Conservation (phyloP, 495 filamentous ascomycete species). For the Tuber melanosporum region DNA sequence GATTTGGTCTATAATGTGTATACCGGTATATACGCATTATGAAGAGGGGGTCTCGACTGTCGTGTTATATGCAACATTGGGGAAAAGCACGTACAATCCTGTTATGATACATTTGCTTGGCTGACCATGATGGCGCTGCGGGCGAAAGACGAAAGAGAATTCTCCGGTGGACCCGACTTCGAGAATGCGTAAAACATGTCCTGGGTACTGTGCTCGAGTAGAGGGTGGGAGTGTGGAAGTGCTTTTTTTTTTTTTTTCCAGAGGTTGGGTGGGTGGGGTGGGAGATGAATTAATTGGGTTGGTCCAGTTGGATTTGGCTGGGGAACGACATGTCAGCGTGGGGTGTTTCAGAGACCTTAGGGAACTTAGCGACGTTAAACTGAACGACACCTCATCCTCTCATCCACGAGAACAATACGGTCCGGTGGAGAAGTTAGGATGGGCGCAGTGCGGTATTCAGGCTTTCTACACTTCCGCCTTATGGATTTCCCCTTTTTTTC, state of each 20-base stretch:
- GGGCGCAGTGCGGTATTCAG: not conserved
- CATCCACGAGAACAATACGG: not conserved
- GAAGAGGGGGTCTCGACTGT: not conserved
- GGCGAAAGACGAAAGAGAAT: conserved; percentile 13
- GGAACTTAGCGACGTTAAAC: conserved; percentile 26
- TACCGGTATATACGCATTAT: not conserved
- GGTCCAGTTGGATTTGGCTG: conserved; percentile 25
- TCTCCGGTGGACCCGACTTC: conserved; percentile 15
- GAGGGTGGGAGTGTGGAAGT: not conserved
- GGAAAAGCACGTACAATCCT: not conserved
- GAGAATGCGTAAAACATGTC: not conserved
- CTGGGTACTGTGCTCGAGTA: not conserved
- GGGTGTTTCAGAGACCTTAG: conserved; percentile 29
- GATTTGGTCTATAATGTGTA: not conserved
- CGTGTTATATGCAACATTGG: not conserved
- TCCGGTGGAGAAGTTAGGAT: not conserved
- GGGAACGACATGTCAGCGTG: conserved; percentile 32
- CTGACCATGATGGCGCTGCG: conserved; percentile 20
- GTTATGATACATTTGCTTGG: not conserved
- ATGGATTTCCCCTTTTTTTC: not conserved
- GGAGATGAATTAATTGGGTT: conserved; percentile 21
- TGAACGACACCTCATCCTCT: conserved; percentile 37
- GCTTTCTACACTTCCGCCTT: not conserved
- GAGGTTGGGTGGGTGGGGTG: conserved; percentile 6
- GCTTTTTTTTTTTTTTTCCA: conserved; percentile 5